These are phyloP conservation scores for Claviceps sp. DNA, from an alignment of 2,329 filamentous ascomycete species.

Conservation along the genomic window DNA sequence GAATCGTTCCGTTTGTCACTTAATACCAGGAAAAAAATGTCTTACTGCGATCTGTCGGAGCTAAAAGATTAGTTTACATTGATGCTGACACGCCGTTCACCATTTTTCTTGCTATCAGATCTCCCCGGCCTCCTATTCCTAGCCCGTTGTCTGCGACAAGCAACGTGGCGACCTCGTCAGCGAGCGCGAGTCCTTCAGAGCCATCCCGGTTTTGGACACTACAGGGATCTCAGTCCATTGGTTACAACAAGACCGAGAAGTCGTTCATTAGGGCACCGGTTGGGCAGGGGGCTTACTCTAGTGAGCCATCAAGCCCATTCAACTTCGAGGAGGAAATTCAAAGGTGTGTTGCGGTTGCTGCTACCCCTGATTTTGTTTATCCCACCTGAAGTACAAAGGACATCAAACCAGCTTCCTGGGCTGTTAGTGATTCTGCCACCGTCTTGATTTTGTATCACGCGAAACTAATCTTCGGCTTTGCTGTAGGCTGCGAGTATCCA, in stretches of 20 bases:
- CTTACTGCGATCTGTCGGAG: neutral
- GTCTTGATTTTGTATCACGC: neutral
- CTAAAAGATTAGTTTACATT: neutral
- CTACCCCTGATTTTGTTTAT: neutral
- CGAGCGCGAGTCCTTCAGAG: slow-evolving; percentile 25
- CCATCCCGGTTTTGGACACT: slow-evolving; percentile 9
- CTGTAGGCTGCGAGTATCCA: slow-evolving; percentile 14
- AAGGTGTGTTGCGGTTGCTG: slow-evolving; percentile 19
- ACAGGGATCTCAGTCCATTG: slow-evolving; percentile 14
- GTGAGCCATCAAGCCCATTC: slow-evolving; percentile 23
- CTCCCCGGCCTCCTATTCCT: slow-evolving; percentile 31
- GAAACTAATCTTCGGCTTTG: neutral
- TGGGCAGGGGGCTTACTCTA: slow-evolving; percentile 21
- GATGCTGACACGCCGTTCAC: neutral
- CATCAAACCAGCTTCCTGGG: neutral
- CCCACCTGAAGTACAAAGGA: neutral
- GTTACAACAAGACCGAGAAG: slow-evolving; percentile 4
- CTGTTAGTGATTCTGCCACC: neutral
- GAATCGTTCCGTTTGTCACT: neutral
- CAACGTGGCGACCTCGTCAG: slow-evolving; percentile 27
- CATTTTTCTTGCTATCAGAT: slow-evolving; percentile 22
- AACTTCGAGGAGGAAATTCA: slow-evolving; percentile 18
- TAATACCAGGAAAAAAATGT: neutral
- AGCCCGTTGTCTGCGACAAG: slow-evolving; percentile 36
- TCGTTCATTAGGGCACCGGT: slow-evolving; percentile 5